phyloP scores from a whole-genome alignment of 164 flowering plant species.

The Warburgia ugandensis region DNA sequence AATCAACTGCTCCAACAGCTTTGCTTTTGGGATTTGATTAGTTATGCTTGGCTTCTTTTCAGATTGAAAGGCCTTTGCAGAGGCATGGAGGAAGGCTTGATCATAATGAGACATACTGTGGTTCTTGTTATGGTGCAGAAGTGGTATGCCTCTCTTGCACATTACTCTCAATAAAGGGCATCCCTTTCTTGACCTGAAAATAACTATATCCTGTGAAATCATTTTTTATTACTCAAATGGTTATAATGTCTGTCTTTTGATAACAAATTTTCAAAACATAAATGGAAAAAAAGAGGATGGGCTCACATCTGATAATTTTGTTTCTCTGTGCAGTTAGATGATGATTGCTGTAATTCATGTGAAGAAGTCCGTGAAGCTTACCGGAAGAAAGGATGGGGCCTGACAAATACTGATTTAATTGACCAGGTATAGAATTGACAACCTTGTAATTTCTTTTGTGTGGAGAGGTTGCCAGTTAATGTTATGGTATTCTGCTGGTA shows the following conservation, averaged over 20 bases:
- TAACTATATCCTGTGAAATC: neutral
- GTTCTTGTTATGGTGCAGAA: constrained; percentile 82
- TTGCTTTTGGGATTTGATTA: neutral
- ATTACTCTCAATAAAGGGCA: neutral
- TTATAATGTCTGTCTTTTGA: neutral
- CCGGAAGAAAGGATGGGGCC: constrained; percentile 64
- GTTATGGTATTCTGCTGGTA: too few relatives aligned
- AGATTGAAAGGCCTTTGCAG: constrained; percentile 75
- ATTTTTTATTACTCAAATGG: neutral
- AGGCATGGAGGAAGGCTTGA: constrained; percentile 83
- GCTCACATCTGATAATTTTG: neutral
- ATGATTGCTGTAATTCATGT: constrained; percentile 71
- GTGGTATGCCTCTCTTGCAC: constrained; percentile 25
- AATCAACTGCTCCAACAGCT: neutral
- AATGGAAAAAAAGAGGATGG: neutral
- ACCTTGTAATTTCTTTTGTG: neutral
- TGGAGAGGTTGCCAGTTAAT: neutral
- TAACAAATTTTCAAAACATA: neutral
- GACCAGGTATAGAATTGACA: constrained; percentile 45
- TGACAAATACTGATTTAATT: constrained; percentile 61
- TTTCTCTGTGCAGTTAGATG: constrained; percentile 43
- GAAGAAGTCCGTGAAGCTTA: constrained; percentile 82
- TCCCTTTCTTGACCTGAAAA: neutral
- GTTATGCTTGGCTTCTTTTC: constrained; percentile 7
- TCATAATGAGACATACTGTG: constrained; percentile 70